Conservation (phyloP, 495 filamentous ascomycete genomes). For the Trichoderma reesei region DNA sequence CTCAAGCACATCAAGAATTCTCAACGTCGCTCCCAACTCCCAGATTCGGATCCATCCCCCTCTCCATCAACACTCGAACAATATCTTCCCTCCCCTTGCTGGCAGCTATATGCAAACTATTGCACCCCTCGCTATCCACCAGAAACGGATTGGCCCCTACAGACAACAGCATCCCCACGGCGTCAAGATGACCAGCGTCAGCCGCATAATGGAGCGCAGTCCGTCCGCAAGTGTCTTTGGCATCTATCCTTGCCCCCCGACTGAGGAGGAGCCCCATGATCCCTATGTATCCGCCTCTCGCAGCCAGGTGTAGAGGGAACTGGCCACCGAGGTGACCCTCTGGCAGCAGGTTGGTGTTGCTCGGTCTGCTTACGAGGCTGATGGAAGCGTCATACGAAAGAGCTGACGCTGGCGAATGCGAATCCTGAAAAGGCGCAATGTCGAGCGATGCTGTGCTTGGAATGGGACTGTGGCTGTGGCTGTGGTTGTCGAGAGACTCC, state of each 20-base stretch:
- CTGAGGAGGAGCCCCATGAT: background rate
- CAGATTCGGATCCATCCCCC: constrained; percentile 2
- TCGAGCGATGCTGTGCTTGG: background rate
- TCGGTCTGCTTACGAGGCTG: background rate
- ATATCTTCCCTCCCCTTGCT: constrained; percentile 1
- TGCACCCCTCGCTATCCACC: background rate
- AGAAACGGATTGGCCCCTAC: background rate
- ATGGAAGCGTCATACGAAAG: background rate
- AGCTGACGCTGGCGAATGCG: background rate
- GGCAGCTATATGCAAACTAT: background rate
- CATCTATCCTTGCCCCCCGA: background rate
- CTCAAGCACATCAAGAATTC: background rate
- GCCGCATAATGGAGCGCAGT: constrained; percentile 1
- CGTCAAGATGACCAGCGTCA: background rate
- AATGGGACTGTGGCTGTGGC: background rate
- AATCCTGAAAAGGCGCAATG: background rate
- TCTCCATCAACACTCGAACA: constrained; percentile 2
- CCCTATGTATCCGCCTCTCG: background rate
- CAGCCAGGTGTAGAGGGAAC: background rate
- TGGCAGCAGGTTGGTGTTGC: background rate
- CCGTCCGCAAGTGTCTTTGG: background rate
- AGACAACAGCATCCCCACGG: background rate
- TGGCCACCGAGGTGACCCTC: background rate
- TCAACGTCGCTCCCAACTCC: constrained; percentile 1
- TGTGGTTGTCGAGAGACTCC: background rate